Evolutionary conservation across 169 alveolate species (phyloP), one percentile per base, ranked within the genome.

Genomic region (Hepatocystis sp.): DNA sequence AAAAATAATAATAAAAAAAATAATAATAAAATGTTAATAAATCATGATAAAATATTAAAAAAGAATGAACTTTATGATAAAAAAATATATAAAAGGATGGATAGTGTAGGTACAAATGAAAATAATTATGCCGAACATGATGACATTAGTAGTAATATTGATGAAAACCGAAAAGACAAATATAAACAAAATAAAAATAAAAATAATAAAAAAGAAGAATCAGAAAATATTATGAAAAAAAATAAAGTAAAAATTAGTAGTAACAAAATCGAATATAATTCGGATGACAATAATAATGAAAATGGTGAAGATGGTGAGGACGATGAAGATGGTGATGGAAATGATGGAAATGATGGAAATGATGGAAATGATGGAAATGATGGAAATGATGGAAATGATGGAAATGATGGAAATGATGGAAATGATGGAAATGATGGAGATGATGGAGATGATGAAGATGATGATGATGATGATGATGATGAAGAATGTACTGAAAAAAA

Each of bases 81-180:
- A 11, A 36, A 61, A n/a, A 0, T 36, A 28, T 17, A 19, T 19
- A 61, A 44, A 8, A 7, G 76, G 7, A 61, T 1, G 4, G n/a
- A 61, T 28, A 17, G 42, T 7, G 11, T 36, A 8, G 39, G 17
- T 39, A 17, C 76, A 28, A 61, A 61, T 7, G 76, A 61, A 15
- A n/a, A n/a, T n/a, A n/a, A n/a, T n/a, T n/a, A n/a, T n/a, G n/a
- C n/a, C n/a, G n/a, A n/a, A n/a, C n/a, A n/a, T n/a, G n/a, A n/a
- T n/a, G n/a, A n/a, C n/a, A n/a, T n/a, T n/a, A n/a, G n/a, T n/a
- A n/a, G n/a, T n/a, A n/a, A n/a, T n/a, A n/a, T n/a, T n/a, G n/a
- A n/a, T n/a, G n/a, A n/a, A n/a, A n/a, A n/a, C n/a, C n/a, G n/a
- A n/a, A n/a, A n/a, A n/a, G n/a, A n/a, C n/a, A n/a, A n/a, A n/a